These are phyloP conservation scores for Aspergillus ustus DNA, from an alignment of 2,329 filamentous ascomycete genomes.

Conservation along the genomic window DNA sequence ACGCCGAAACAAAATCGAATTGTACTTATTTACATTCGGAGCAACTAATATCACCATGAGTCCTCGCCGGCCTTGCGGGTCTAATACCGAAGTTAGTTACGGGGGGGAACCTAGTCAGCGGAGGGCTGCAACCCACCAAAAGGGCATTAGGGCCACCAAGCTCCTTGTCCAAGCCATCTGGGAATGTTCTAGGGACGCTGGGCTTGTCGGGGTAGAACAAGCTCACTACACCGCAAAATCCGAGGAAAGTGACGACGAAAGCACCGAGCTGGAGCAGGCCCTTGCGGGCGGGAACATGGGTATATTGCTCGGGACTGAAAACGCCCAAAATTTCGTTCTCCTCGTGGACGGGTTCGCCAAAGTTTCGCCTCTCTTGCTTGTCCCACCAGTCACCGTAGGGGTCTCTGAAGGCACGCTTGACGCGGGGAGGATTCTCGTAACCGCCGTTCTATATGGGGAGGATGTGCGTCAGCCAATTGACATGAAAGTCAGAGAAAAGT, in stretches of 20 bases:
- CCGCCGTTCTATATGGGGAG: conserved; percentile 46
- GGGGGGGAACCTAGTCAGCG: not conserved
- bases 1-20: conserved; percentile 39
- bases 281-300: conserved; percentile 74
- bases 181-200: conserved; percentile 70
- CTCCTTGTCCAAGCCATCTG: conserved; percentile 72
- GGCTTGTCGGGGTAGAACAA: conserved; percentile 73
- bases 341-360: conserved; percentile 93
- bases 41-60: conserved; percentile 38
- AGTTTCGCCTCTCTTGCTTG: conserved; percentile 95
- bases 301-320: conserved; percentile 88
- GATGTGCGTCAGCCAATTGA: conserved; percentile 26
- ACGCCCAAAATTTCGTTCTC: conserved; percentile 92
- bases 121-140: conserved; percentile 58
- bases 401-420: conserved; percentile 92
- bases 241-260: conserved; percentile 68
- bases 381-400: conserved; percentile 96
- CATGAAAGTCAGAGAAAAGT: not conserved
- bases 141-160: conserved; percentile 71
- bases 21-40: conserved; percentile 47
- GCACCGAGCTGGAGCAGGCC: conserved; percentile 69
- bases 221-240: conserved; percentile 70
- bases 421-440: conserved; percentile 56
- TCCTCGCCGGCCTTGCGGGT: conserved; percentile 46
- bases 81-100: conserved; percentile 31